These are phyloP conservation scores for Rhodamnia rubescens DNA, from an alignment of 345 rosid species.

Conservation along the genomic window DNA sequence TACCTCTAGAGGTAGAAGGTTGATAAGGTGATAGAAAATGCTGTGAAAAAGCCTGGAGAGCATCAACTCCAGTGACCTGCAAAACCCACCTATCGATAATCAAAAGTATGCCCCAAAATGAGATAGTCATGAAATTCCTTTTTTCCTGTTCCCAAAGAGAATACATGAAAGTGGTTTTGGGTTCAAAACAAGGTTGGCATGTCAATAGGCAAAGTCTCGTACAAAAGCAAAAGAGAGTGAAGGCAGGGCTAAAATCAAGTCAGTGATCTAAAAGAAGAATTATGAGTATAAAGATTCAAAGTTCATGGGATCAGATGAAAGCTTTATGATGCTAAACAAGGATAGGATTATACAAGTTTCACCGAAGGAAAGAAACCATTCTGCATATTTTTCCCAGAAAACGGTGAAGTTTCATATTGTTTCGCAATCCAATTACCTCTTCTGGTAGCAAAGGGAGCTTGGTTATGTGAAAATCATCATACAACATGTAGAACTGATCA, in stretches of 20 bases:
- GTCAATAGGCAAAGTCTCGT: neutral
- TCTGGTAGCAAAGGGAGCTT: constrained; percentile 92
- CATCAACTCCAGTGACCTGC: constrained; percentile 95
- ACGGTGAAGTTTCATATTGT: neutral
- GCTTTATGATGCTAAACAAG: neutral
- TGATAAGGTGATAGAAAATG: constrained; percentile 54
- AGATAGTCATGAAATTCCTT: neutral
- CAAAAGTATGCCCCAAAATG: neutral
- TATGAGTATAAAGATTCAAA: neutral
- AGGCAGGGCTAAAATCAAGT: neutral
- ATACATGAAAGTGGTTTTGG: neutral
- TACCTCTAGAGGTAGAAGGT: constrained; percentile 24
- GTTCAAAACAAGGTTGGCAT: neutral
- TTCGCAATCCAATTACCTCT: constrained; percentile 42
- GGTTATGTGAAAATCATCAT: constrained; percentile 94
- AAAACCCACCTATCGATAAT: neutral
- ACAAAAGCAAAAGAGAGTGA: neutral
- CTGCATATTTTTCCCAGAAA: neutral
- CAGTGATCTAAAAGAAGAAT: neutral
- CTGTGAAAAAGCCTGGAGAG: constrained; percentile 63
- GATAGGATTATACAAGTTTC: neutral
- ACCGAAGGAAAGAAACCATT: neutral
- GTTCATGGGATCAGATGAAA: neutral
- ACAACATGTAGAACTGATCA: constrained; percentile 95
- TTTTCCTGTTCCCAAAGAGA: neutral